These are phyloP conservation scores for Pseudofabraea citricarpa DNA, from an alignment of 2,329 filamentous ascomycete species.

Conservation along the genomic window DNA sequence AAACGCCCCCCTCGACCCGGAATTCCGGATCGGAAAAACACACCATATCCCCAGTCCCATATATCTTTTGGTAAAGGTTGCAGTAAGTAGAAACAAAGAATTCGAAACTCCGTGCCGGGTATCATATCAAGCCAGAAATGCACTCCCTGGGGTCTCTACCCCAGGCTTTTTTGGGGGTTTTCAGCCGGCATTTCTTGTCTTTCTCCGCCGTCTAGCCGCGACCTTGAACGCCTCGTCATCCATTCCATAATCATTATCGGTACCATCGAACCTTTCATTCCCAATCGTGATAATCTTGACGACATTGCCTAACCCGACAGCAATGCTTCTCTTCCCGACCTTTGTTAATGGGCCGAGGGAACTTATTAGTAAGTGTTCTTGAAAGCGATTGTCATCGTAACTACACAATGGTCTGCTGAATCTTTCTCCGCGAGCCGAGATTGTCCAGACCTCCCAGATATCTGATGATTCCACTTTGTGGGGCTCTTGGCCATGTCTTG, in stretches of 20 bases:
- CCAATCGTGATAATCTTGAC: slow-evolving; percentile 68
- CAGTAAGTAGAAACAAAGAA: too few relatives aligned
- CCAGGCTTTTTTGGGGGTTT: too few relatives aligned
- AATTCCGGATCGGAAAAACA: too few relatives aligned
- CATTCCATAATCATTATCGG: slow-evolving; percentile 10
- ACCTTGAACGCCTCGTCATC: slow-evolving; percentile 17
- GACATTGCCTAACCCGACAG: slow-evolving; percentile 66
- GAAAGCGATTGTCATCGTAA: slow-evolving; percentile 6
- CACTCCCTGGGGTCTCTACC: too few relatives aligned
- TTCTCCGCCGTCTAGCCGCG: neutral
- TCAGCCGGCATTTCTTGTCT: neutral
- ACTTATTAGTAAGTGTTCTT: slow-evolving; percentile 57
- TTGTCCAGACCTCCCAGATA: slow-evolving; percentile 49
- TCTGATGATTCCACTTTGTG: slow-evolving; percentile 13
- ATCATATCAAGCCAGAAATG: too few relatives aligned
- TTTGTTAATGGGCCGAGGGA: slow-evolving; percentile 59
- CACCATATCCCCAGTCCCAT: too few relatives aligned
- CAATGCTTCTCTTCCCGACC: slow-evolving; percentile 61
- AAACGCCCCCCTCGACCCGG: too few relatives aligned
- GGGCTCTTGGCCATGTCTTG: neutral
- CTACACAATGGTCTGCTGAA: slow-evolving; percentile 15
- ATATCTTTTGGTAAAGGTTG: too few relatives aligned
- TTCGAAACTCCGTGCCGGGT: too few relatives aligned
- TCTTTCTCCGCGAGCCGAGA: slow-evolving; percentile 38
- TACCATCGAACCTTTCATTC: slow-evolving; percentile 54